Evolutionary conservation across 2,329 filamentous ascomycete species (phyloP).

Genomic region (Bipolaris victoriae): DNA sequence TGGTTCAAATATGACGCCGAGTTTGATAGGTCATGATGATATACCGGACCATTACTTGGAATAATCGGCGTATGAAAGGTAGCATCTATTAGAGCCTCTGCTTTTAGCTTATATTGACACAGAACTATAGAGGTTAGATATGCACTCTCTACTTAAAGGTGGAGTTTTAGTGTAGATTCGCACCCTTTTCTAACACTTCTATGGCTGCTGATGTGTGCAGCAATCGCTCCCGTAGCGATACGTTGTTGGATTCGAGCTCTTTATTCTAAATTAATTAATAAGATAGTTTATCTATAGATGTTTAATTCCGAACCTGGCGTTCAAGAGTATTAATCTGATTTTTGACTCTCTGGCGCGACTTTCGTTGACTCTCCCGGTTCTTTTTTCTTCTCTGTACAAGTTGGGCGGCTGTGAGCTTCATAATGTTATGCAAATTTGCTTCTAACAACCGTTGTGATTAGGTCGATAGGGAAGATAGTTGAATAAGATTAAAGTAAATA

Average conservation of each 20-base stretch:
- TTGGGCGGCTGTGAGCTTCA: conserved; percentile 4
- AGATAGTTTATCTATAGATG: conserved; percentile 5
- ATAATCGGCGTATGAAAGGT: background rate
- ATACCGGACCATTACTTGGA: conserved; percentile 1
- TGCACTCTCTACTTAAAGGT: conserved; percentile 6
- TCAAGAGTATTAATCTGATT: conserved; percentile 13
- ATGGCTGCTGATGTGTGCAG: conserved; percentile 11
- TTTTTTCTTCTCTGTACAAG: conserved; percentile 10
- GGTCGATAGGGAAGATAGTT: conserved; percentile 1
- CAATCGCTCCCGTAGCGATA: conserved; percentile 9
- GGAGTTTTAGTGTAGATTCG: conserved; percentile 6
- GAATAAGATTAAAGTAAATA: background rate
- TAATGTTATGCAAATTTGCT: conserved; percentile 2
- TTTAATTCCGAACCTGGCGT: conserved; percentile 9
- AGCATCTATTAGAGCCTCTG: background rate
- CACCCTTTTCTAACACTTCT: conserved; percentile 14
- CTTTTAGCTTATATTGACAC: conserved; percentile 1
- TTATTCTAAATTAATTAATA: conserved; percentile 14
- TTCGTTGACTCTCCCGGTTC: conserved; percentile 12
- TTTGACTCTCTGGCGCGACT: conserved; percentile 12
- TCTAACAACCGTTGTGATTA: background rate
- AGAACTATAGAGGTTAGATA: conserved; percentile 12
- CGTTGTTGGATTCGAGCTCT: conserved; percentile 8
- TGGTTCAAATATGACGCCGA: background rate
- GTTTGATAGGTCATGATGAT: conserved; percentile 4